These are phyloP conservation scores for Euphorbia peplus DNA, from an alignment of 345 rosid species.

Conservation along the genomic window DNA sequence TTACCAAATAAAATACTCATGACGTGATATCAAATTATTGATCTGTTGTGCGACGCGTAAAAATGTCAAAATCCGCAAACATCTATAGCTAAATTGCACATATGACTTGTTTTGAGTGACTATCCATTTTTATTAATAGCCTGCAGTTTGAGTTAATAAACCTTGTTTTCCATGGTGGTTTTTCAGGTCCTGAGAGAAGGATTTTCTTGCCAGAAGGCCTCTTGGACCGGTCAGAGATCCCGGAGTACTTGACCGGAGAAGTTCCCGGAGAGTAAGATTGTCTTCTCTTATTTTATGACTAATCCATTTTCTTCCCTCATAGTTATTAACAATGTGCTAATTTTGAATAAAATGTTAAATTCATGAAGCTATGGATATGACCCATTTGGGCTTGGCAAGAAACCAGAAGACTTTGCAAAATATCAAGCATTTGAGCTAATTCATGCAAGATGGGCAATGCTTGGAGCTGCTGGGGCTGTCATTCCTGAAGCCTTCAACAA, in stretches of 20 bases:
- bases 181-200: constrained; percentile 94
- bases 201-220: constrained; percentile 94
- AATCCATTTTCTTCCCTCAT: too few relatives aligned
- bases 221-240: constrained; percentile 89
- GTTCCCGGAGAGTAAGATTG: constrained; percentile 86
- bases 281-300: too few relatives aligned
- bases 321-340: too few relatives aligned
- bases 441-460: constrained; percentile 97
- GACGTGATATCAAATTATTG: too few relatives aligned
- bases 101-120: too few relatives aligned
- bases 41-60: too few relatives aligned
- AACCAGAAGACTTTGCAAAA: constrained; percentile 88
- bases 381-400: constrained; percentile 95
- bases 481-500: constrained; percentile 96
- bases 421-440: constrained; percentile 92
- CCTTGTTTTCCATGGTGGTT: constrained; percentile 9
- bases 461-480: constrained; percentile 94
- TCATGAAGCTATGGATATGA: constrained; percentile 95
- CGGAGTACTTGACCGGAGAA: constrained; percentile 93
- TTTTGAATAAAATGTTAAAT: neutral
- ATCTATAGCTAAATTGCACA: too few relatives aligned
- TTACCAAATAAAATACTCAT: too few relatives aligned
- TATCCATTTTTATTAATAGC: too few relatives aligned
- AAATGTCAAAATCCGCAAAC: too few relatives aligned
- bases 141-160: too few relatives aligned